Conservation (phyloP, 495 filamentous ascomycete species). For the Durotheca rogersii region DNA sequence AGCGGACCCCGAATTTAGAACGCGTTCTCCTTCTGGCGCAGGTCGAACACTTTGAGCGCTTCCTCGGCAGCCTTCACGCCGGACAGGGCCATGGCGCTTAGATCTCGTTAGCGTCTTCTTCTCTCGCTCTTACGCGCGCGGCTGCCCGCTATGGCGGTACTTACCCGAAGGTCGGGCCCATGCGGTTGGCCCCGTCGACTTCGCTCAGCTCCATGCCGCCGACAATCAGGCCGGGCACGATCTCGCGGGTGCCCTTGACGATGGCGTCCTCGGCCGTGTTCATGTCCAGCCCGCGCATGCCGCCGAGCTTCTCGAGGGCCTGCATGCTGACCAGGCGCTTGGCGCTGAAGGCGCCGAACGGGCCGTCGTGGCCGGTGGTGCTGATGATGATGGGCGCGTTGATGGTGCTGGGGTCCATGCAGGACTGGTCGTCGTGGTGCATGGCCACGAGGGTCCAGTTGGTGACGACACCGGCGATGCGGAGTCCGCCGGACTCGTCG, state of each 20-base stretch:
- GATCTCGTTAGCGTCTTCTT: not conserved
- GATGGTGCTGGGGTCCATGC: constrained; percentile 97
- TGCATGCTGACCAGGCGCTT: constrained; percentile 84
- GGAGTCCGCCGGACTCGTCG: constrained; percentile 50
- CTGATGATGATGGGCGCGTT: constrained; percentile 83
- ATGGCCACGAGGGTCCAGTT: constrained; percentile 92
- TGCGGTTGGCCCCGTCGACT: constrained; percentile 84
- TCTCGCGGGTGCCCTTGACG: constrained; percentile 83
- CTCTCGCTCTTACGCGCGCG: constrained; percentile 10
- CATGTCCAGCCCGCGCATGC: constrained; percentile 92
- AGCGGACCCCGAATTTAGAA: too few relatives aligned
- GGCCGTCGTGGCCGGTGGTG: constrained; percentile 88
- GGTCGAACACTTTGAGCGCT: constrained; percentile 71
- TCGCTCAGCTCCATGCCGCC: constrained; percentile 92
- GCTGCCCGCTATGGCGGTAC: constrained; percentile 23
- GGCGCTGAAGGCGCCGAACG: constrained; percentile 84
- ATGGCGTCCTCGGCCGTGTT: constrained; percentile 85
- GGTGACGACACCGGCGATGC: constrained; percentile 84
- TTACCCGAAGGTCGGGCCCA: constrained; percentile 54
- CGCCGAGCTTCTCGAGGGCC: constrained; percentile 75
- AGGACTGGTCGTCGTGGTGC: constrained; percentile 88
- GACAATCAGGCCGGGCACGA: constrained; percentile 83
- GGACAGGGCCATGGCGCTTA: constrained; percentile 77
- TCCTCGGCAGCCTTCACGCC: constrained; percentile 90
- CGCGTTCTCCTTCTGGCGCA: constrained; percentile 57